Base-by-base conservation (phyloP, 2,329 filamentous ascomycete species). In the Colletotrichum nymphaeae region DNA sequence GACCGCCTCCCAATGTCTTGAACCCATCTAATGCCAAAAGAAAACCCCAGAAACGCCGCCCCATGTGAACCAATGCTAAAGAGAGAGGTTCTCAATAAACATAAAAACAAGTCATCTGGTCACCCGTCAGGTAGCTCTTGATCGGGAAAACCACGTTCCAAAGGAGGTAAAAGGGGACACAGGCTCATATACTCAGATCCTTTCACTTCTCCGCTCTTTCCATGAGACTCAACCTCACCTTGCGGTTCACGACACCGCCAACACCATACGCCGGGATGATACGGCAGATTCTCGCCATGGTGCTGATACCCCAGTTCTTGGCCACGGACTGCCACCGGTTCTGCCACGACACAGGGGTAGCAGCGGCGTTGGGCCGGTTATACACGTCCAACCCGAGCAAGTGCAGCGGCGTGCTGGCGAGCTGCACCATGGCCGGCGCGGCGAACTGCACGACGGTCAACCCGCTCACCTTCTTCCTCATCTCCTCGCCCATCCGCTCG, bases 201-300 rank as follows among this genome's bases (percentile, higher is more conserved):
- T 11, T 11, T 63, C 2, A 71, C 30, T 28, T 81, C 30, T 68
- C 68, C 2, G 67, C 55, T 28, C 81, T 87, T 76, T 84, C 85
- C 92, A 97, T 95, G 77, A 96, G 80, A 66, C 80, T 85, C 78
- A 84, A 86, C 77, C 95, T 88, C 57, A 96, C 86, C 78, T 93
- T 92, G 72, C 88, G 88, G 83, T 98, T 98, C 12, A 97, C 93
- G 12, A 97, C 94, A 0, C 95, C 95, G 1, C 95, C 95, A 14
- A 97, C 88, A 2, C 95, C 95, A 85, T 96, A 98, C 0, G 95
- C 95, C 22, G 95, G 95, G 2, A 98, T 88, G 77, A 98, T 97
- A 78, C 95, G 89, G 74, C 93, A 93, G 83, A 98, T 93, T 67
- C 95, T 86, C 30, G 95, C 95, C 69, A 90, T 83, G 35, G 91